These are phyloP conservation scores for Nicotiana tabacum DNA, from an alignment of 257 asterid species.

Conservation along the genomic window DNA sequence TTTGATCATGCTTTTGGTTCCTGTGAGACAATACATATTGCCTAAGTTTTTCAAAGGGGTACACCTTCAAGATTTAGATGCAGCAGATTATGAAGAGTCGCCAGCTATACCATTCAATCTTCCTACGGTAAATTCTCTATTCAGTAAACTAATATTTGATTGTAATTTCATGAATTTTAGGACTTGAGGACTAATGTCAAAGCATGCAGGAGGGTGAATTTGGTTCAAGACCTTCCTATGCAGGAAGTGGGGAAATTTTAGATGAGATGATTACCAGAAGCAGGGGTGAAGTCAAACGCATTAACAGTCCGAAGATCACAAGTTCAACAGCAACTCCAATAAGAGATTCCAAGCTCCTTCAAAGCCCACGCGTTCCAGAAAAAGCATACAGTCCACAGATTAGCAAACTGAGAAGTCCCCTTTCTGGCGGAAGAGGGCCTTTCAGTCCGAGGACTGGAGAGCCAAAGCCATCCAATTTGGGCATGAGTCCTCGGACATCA, in stretches of 20 bases:
- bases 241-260: constrained; percentile 63
- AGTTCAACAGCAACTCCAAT: constrained; percentile 64
- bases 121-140: constrained; percentile 29
- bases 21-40: constrained; percentile 61
- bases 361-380: constrained; percentile 60
- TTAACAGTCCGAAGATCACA: constrained; percentile 50
- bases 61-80: constrained; percentile 86
- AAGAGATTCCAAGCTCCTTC: constrained; percentile 41
- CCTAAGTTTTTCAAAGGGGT: constrained; percentile 74
- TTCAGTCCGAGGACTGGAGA: constrained; percentile 54
- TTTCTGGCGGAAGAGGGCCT: constrained; percentile 29
- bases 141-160: neutral
- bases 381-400: constrained; percentile 55
- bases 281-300: constrained; percentile 73
- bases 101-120: constrained; percentile 57
- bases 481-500: constrained; percentile 39
- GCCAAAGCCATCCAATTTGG: constrained; percentile 43
- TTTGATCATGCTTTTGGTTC: constrained; percentile 79
- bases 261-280: constrained; percentile 82
- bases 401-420: constrained; percentile 47
- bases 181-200: neutral
- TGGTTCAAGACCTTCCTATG: constrained; percentile 41
- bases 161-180: neutral
- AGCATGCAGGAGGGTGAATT: constrained; percentile 56
- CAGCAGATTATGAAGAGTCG: constrained; percentile 84